Conservation (phyloP, 2,329 filamentous ascomycete genomes). For the Scorias spongiosa region DNA sequence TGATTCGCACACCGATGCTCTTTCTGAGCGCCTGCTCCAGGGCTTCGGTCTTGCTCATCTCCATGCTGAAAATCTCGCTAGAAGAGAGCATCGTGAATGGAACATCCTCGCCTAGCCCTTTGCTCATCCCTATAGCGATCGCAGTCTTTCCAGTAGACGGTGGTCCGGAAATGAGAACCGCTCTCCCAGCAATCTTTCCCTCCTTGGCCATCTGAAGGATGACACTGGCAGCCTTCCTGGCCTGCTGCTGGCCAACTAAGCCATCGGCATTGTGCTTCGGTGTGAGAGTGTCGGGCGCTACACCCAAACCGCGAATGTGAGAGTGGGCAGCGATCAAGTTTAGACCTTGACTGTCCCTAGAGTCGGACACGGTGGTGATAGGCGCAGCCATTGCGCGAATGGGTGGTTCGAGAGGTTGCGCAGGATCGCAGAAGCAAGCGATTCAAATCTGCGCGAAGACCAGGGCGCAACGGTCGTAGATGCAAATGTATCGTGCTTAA, state of each 20-base stretch:
- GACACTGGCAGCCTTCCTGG: conserved; percentile 86
- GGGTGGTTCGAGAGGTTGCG: too few relatives aligned
- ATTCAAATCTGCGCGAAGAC: too few relatives aligned
- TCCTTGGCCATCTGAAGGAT: conserved; percentile 99
- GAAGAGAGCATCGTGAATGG: conserved; percentile 93
- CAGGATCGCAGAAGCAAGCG: too few relatives aligned
- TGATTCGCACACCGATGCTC: conserved; percentile 94
- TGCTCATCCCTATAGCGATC: conserved; percentile 97
- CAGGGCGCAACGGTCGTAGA: too few relatives aligned
- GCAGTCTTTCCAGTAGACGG: conserved; percentile 97
- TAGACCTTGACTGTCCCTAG: conserved; percentile 86
- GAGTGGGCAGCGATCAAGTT: conserved; percentile 98
- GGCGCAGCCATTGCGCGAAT: conserved; percentile 17
- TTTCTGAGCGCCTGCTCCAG: conserved; percentile 98
- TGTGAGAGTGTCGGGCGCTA: conserved; percentile 81
- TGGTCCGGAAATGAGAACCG: conserved; percentile 85
- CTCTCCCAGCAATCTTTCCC: conserved; percentile 92
- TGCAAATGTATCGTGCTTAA: too few relatives aligned
- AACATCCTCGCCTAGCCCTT: conserved; percentile 84
- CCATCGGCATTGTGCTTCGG: conserved; percentile 77
- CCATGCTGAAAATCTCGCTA: conserved; percentile 94
- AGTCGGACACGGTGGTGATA: conserved; percentile 80
- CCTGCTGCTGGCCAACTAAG: conserved; percentile 90
- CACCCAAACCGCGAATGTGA: conserved; percentile 88
- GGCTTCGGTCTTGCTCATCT: conserved; percentile 99